phyloP scores from a whole-genome alignment of 2,329 filamentous ascomycete genomes.

The Colletotrichum salicis region DNA sequence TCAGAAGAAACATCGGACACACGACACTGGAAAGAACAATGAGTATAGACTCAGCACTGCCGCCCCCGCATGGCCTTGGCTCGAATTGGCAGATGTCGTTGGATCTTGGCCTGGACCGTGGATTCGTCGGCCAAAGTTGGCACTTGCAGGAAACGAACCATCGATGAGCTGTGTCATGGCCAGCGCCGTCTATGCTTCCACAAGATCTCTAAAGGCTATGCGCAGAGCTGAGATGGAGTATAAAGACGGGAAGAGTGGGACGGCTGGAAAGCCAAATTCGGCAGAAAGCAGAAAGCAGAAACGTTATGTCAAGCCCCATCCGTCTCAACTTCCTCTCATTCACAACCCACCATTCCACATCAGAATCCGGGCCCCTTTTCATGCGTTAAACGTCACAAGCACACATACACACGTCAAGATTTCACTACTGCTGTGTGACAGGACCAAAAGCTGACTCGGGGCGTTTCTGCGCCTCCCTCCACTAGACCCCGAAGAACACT shows the following conservation, averaged over 20 bases:
- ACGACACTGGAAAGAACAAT: not conserved
- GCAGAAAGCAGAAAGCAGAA: not conserved
- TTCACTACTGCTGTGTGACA: not conserved
- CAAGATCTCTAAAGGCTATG: not conserved
- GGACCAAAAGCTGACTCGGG: not conserved
- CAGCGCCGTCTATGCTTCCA: not conserved
- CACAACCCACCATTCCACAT: not conserved
- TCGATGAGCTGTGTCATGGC: not conserved
- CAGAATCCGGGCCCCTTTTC: not conserved
- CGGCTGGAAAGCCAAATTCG: slow-evolving; percentile 20
- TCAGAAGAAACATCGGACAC: slow-evolving; percentile 4
- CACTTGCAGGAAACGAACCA: slow-evolving; percentile 13
- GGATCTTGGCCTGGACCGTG: slow-evolving; percentile 10
- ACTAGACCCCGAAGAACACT: slow-evolving; percentile 2
- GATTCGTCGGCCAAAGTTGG: slow-evolving; percentile 25
- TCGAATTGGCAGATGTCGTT: slow-evolving; percentile 10
- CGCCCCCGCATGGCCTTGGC: slow-evolving; percentile 19
- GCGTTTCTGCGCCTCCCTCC: not conserved
- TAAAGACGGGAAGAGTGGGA: slow-evolving; percentile 23
- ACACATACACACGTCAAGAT: not conserved
- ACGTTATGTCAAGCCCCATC: slow-evolving; percentile 12
- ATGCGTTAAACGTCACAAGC: slow-evolving; percentile 10
- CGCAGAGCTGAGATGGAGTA: slow-evolving; percentile 14
- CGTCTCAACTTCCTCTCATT: slow-evolving; percentile 10
- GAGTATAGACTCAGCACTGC: slow-evolving; percentile 3